Percentiles rank a stretch among this genome's conserved stretches.
Conservation (phyloP, 2,329 filamentous ascomycete genomes). For the Fusarium ambrosium region DNA sequence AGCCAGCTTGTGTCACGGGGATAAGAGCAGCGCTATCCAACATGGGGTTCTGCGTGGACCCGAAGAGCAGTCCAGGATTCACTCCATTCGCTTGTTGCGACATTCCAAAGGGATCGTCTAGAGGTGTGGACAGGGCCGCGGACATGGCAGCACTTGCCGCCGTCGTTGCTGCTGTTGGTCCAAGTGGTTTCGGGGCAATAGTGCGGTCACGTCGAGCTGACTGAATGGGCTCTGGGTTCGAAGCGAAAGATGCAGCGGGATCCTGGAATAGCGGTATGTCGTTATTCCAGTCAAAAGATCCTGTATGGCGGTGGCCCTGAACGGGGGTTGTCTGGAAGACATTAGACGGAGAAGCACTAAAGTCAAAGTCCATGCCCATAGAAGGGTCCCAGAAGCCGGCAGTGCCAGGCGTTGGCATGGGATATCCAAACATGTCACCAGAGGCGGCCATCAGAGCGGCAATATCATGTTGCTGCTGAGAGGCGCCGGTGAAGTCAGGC, state of each 20-base stretch:
- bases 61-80: slow-evolving; percentile 71
- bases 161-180: slow-evolving; percentile 46
- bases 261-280: slow-evolving; percentile 69
- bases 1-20: slow-evolving; percentile 46
- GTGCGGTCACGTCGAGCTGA: slow-evolving; percentile 59
- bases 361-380: slow-evolving; percentile 74
- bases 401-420: slow-evolving; percentile 69
- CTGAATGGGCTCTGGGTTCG: slow-evolving; percentile 54
- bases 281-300: slow-evolving; percentile 70
- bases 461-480: slow-evolving; percentile 64
- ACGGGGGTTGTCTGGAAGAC: slow-evolving; percentile 56
- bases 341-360: slow-evolving; percentile 58
- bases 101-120: slow-evolving; percentile 67
- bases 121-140: slow-evolving; percentile 57
- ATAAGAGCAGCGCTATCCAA: slow-evolving; percentile 57
- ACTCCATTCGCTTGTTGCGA: slow-evolving; percentile 64
- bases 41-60: slow-evolving; percentile 62
- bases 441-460: slow-evolving; percentile 60
- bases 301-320: slow-evolving; percentile 60
- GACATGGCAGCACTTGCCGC: slow-evolving; percentile 52
- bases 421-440: slow-evolving; percentile 71
- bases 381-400: slow-evolving; percentile 71
- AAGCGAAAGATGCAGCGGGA: slow-evolving; percentile 50
- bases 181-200: slow-evolving; percentile 65
- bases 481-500: slow-evolving; percentile 63